phyloP scores from a whole-genome alignment of 164 flowering plant genomes.

The Malania oleifera region DNA sequence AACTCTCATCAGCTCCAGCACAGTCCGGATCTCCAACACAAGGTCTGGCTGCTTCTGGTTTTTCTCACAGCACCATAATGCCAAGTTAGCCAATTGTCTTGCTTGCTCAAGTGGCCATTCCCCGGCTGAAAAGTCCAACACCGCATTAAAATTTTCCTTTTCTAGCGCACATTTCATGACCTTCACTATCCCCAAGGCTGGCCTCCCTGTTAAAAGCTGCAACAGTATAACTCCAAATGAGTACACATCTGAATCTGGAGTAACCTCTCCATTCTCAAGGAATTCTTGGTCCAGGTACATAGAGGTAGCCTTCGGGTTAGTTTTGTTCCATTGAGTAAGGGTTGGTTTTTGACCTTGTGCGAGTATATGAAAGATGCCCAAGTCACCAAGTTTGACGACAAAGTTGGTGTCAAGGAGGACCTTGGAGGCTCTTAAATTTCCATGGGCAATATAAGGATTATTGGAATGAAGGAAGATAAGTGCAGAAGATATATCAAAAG shows the following conservation, averaged over 20 bases:
- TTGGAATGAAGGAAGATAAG: conserved; percentile 59
- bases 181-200: conserved; percentile 27
- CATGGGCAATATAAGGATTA: conserved; percentile 42
- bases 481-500: conserved; percentile 52
- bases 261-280: conserved; percentile 30
- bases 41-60: conserved; percentile 41
- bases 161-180: conserved; percentile 49
- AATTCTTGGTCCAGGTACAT: conserved; percentile 43
- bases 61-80: conserved; percentile 42
- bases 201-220: conserved; percentile 44
- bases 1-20: conserved; percentile 36
- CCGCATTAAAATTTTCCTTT: conserved; percentile 22
- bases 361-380: conserved; percentile 32
- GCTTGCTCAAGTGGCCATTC: conserved; percentile 56
- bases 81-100: conserved; percentile 39
- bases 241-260: conserved; percentile 54
- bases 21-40: conserved; percentile 33
- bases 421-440: conserved; percentile 56
- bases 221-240: conserved; percentile 58
- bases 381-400: conserved; percentile 47
- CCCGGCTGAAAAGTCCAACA: conserved; percentile 56
- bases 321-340: neutral
- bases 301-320: conserved; percentile 11
- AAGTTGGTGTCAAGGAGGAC: conserved; percentile 54
- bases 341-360: conserved; percentile 12